phyloP scores from a whole-genome alignment of 106 monocot species.

The Dendrobium huoshanense region DNA sequence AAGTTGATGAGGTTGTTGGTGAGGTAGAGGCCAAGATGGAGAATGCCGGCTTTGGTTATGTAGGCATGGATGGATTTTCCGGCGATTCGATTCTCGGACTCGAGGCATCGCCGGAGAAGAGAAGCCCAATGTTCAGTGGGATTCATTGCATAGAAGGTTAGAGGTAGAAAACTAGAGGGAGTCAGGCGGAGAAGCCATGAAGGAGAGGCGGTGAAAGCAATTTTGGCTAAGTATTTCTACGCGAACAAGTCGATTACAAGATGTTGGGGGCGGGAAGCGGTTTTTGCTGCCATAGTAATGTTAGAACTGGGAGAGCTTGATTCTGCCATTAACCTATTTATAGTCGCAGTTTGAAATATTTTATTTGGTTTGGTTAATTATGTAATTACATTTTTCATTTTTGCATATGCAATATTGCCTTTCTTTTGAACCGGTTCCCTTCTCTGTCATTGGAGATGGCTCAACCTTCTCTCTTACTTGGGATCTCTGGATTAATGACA shows the following conservation, averaged over 20 bases:
- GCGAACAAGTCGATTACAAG: not conserved
- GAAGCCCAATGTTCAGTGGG: constrained; percentile 17
- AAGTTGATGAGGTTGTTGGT: constrained; percentile 78
- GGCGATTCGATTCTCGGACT: constrained; percentile 7
- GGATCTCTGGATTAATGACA: no score
- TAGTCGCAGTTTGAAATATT: no score
- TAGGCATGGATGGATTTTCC: constrained; percentile 52
- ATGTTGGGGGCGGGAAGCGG: not conserved
- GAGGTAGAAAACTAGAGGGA: not conserved
- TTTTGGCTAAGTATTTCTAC: not conserved
- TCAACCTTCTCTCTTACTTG: no score
- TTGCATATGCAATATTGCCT: no score
- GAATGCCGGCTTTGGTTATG: constrained; percentile 51
- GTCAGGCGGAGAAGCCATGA: not conserved
- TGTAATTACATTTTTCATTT: no score
- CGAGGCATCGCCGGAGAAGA: constrained; percentile 30
- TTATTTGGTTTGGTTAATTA: no score
- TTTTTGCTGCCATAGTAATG: no score
- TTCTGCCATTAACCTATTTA: no score
- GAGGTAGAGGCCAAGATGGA: constrained; percentile 34
- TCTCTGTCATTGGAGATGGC: no score
- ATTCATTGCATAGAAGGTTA: not conserved
- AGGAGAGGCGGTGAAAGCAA: not conserved
- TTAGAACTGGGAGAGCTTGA: no score
- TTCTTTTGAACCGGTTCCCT: no score